Conservation (phyloP, 805 yeast genomes). For the Sugiyamaella smithiae region DNA sequence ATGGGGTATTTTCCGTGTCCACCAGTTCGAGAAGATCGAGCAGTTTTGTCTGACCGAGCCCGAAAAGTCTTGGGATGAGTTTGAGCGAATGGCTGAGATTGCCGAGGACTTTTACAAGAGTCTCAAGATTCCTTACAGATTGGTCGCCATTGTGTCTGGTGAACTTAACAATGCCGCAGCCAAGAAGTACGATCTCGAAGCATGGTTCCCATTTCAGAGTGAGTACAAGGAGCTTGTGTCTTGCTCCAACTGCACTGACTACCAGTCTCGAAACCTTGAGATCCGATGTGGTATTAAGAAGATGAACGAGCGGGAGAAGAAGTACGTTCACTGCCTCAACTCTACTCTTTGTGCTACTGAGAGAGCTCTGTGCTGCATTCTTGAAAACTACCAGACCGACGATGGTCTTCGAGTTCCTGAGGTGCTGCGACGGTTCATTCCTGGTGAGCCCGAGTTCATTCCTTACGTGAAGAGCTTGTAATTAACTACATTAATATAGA, state of each 20-base stretch:
- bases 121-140: constrained; percentile 90
- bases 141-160: constrained; percentile 97
- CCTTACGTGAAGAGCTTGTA: constrained; percentile 72
- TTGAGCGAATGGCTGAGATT: constrained; percentile 87
- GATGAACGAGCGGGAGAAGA: constrained; percentile 92
- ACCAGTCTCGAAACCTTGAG: constrained; percentile 97
- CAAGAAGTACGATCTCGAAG: constrained; percentile 97
- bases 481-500: neutral
- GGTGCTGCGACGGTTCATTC: constrained; percentile 92
- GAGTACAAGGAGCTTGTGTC: constrained; percentile 98
- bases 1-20: constrained; percentile 99
- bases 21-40: constrained; percentile 97
- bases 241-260: constrained; percentile 98
- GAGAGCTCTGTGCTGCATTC: constrained; percentile 95
- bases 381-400: constrained; percentile 97
- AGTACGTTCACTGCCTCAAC: constrained; percentile 97
- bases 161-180: constrained; percentile 99
- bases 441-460: constrained; percentile 97
- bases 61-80: constrained; percentile 96
- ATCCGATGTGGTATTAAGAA: constrained; percentile 98
- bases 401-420: constrained; percentile 93
- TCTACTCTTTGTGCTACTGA: constrained; percentile 97
- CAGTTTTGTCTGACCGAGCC: constrained; percentile 96
- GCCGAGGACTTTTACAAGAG: constrained; percentile 93
- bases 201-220: constrained; percentile 99